A percentile compares a stretch with the other conserved stretches of the same genome.
phyloP scores from a whole-genome alignment of 129 eudicot species.

The Erigeron canadensis region DNA sequence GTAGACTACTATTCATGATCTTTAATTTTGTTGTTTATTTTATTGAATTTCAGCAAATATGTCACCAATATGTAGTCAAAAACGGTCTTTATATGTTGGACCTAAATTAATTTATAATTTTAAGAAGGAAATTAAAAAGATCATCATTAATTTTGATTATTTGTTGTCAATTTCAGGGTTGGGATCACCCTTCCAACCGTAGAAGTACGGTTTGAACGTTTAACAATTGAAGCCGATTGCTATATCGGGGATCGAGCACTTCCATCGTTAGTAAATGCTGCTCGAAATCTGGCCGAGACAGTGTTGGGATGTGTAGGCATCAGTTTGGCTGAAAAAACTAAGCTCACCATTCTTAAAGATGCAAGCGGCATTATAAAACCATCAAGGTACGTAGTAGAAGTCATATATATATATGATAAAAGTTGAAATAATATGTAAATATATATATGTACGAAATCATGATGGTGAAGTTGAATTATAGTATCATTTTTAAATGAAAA shows the following conservation, averaged over 20 bases:
- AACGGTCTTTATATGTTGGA: too few relatives aligned
- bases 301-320: constrained; percentile 50
- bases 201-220: constrained; percentile 70
- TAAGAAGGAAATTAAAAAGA: too few relatives aligned
- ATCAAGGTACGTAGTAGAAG: too few relatives aligned
- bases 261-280: constrained; percentile 71
- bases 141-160: background rate
- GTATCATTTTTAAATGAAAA: background rate
- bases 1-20: background rate
- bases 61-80: too few relatives aligned
- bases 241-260: constrained; percentile 86
- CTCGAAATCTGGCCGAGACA: constrained; percentile 59
- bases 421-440: too few relatives aligned
- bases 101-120: too few relatives aligned
- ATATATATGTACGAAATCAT: background rate
- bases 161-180: constrained; percentile 55
- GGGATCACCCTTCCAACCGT: constrained; percentile 91
- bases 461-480: background rate
- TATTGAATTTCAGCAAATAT: too few relatives aligned
- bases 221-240: constrained; percentile 81
- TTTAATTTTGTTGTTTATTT: too few relatives aligned
- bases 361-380: constrained; percentile 88
- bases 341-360: constrained; percentile 80
- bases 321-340: constrained; percentile 61
- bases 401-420: too few relatives aligned